Conservation (phyloP, 345 rosid species). For the Moricandia arvensis region DNA sequence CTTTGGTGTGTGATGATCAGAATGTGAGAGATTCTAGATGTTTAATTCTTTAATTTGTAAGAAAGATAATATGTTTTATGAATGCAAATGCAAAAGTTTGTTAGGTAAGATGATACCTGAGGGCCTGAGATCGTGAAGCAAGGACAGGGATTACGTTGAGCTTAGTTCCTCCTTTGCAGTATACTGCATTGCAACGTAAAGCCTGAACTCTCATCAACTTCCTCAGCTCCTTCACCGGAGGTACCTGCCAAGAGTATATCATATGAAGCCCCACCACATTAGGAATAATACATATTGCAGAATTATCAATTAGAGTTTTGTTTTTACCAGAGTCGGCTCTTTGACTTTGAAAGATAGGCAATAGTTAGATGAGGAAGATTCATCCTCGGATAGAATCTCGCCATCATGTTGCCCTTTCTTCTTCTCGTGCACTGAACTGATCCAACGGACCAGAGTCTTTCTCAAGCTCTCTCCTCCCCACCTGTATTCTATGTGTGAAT, state of each 20-base stretch:
- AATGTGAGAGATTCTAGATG: background rate
- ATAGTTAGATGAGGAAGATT: slow-evolving; percentile 49
- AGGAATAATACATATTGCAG: background rate
- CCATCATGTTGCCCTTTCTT: slow-evolving; percentile 37
- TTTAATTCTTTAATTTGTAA: background rate
- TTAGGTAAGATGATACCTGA: too few species aligned
- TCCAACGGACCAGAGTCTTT: slow-evolving; percentile 68
- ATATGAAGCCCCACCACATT: background rate
- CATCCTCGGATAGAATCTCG: slow-evolving; percentile 46
- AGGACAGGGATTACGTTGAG: slow-evolving; percentile 61
- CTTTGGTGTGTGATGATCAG: background rate
- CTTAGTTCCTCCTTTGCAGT: slow-evolving; percentile 59
- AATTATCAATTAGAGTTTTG: background rate
- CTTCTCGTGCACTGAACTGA: slow-evolving; percentile 50
- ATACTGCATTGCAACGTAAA: slow-evolving; percentile 58
- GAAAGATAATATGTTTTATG: background rate
- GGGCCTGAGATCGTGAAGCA: slow-evolving; percentile 78
- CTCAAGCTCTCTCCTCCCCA: slow-evolving; percentile 78
- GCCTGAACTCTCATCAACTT: slow-evolving; percentile 70
- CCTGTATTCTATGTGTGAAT: slow-evolving; percentile 63
- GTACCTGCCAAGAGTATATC: slow-evolving; percentile 40
- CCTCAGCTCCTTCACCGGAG: slow-evolving; percentile 55
- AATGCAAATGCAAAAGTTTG: background rate
- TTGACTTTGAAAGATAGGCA: slow-evolving; percentile 56
- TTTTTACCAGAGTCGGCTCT: slow-evolving; percentile 44